Evolutionary conservation across 2,329 filamentous ascomycete genomes (phyloP).

Genomic region (Aspergillus piperis): DNA sequence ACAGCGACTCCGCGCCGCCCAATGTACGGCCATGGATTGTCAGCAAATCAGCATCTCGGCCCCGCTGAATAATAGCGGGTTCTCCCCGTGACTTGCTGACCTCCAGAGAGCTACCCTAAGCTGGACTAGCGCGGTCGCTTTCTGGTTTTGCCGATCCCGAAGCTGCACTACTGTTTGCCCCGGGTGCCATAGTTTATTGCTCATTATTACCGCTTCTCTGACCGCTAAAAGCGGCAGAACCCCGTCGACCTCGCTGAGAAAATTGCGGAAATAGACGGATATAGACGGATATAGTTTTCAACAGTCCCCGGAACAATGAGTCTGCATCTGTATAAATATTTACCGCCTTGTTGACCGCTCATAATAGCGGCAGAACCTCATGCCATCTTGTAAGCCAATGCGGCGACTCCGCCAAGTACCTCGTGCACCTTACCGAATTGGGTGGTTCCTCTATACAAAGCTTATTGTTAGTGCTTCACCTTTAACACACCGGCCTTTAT

Average conservation of each 20-base stretch:
- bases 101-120: not conserved
- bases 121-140: not conserved
- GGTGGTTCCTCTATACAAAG: not conserved
- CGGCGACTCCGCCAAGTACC: too few species aligned
- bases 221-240: too few species aligned
- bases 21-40: constrained; percentile 7
- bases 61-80: not conserved
- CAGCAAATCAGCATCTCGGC: constrained; percentile 2
- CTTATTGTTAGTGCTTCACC: not conserved
- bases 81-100: not conserved
- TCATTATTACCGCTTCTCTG: too few species aligned
- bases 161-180: not conserved
- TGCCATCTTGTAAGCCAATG: too few species aligned
- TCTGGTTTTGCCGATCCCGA: not conserved
- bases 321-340: too few species aligned
- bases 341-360: too few species aligned
- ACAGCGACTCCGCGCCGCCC: constrained; percentile 3
- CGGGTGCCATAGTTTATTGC: too few species aligned
- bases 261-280: too few species aligned
- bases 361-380: too few species aligned
- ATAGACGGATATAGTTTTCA: too few species aligned
- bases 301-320: too few species aligned
- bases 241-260: too few species aligned
- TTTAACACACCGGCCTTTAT: not conserved
- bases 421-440: not conserved